A percentile compares a stretch with the other conserved stretches of the same genome.
Evolutionary conservation across 768 basidiomycete species (phyloP).

Genomic region (Agaricus bisporus): DNA sequence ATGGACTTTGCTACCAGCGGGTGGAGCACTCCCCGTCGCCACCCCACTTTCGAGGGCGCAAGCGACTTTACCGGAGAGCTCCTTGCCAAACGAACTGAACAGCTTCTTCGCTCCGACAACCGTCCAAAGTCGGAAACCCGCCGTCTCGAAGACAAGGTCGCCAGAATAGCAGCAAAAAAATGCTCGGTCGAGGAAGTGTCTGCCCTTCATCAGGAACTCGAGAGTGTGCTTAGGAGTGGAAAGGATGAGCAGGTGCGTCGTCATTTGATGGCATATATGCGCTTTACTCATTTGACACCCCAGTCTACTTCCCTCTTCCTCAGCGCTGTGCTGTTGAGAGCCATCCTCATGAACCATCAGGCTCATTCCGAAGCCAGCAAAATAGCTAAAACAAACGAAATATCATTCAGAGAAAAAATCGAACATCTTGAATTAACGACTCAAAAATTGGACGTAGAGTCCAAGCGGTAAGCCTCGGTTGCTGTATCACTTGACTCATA

Average conservation of each 20-base stretch:
- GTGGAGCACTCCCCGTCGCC: conserved; percentile 60
- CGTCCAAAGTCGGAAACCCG: conserved; percentile 51
- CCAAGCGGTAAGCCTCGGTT: conserved; percentile 55
- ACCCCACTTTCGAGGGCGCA: conserved; percentile 47
- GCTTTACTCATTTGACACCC: conserved; percentile 11
- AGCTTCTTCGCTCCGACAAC: conserved; percentile 41
- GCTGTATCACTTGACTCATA: conserved; percentile 10
- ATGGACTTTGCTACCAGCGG: conserved; percentile 69
- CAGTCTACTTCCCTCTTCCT: conserved; percentile 66
- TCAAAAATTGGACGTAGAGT: conserved; percentile 60
- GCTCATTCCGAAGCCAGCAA: conserved; percentile 76
- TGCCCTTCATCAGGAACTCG: conserved; percentile 69
- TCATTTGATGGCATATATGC: conserved; percentile 15
- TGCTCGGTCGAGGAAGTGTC: conserved; percentile 84
- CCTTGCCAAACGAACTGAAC: conserved; percentile 41
- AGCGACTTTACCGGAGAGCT: conserved; percentile 31
- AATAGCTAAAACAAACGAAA: conserved; percentile 56
- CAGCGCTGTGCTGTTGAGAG: conserved; percentile 73
- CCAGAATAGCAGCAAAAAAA: conserved; percentile 75
- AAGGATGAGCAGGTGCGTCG: conserved; percentile 62
- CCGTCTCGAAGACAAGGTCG: conserved; percentile 71
- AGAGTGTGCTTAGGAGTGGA: conserved; percentile 66
- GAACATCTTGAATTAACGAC: conserved; percentile 57
- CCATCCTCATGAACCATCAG: conserved; percentile 77
- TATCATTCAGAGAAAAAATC: conserved; percentile 54